Evolutionary conservation across 1,284 basidiomycete genomes (phyloP).

Genomic region (Inonotus hispidus): DNA sequence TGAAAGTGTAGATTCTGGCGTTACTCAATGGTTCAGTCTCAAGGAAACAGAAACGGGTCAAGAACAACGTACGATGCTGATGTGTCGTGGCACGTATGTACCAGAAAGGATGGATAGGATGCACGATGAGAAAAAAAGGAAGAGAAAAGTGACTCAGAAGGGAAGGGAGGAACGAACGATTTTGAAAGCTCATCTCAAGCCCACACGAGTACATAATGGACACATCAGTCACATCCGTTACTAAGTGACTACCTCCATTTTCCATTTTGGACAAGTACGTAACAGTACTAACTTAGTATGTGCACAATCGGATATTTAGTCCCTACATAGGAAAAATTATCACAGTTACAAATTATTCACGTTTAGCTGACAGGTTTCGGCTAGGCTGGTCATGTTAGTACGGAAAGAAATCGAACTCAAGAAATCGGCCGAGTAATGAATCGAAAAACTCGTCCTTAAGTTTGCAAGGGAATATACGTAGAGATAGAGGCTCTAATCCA

Average conservation of each 20-base stretch:
- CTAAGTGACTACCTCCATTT: no score
- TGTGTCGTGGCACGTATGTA: neutral
- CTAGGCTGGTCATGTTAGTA: no score
- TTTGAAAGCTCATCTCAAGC: neutral
- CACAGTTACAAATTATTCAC: no score
- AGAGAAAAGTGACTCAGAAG: neutral
- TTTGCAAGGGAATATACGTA: neutral
- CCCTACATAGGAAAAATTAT: no score
- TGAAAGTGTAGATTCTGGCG: neutral
- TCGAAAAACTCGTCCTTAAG: neutral
- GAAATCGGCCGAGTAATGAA: neutral
- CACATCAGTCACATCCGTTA: neutral
- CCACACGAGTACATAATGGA: neutral
- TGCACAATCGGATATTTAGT: no score
- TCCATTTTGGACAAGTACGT: no score
- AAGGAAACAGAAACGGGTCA: neutral
- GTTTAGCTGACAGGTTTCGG: no score
- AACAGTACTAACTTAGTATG: no score
- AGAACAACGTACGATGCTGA: neutral
- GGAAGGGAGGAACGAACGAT: neutral
- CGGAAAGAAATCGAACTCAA: no score
- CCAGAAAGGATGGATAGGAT: neutral
- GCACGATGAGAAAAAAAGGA: neutral
- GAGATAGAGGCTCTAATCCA: neutral
- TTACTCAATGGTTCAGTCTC: neutral